phyloP scores from a whole-genome alignment of 768 basidiomycete genomes.

The Collybia sp. region DNA sequence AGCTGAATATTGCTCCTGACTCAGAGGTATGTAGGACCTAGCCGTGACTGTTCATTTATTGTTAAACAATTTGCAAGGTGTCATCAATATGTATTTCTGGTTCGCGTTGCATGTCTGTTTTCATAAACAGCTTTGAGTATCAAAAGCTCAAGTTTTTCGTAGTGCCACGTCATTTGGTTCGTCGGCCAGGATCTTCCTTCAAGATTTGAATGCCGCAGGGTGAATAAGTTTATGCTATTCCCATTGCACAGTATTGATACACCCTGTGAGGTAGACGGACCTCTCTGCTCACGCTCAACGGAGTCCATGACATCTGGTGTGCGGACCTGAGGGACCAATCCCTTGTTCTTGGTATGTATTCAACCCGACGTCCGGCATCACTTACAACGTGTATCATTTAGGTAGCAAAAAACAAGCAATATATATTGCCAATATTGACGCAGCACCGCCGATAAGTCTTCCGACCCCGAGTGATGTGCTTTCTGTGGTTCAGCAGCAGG shows the following conservation, averaged over 20 bases:
- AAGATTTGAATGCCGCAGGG: conserved; percentile 36
- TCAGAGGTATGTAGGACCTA: conserved; percentile 21
- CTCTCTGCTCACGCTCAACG: conserved; percentile 29
- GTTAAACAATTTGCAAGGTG: conserved; percentile 24
- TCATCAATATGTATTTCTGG: conserved; percentile 47
- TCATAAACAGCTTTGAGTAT: not conserved
- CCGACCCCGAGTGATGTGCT: conserved; percentile 62
- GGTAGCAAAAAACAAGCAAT: conserved; percentile 52
- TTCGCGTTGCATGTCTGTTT: conserved; percentile 43
- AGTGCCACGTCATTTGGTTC: conserved; percentile 59
- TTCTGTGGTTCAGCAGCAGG: conserved; percentile 48
- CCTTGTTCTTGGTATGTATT: conserved; percentile 46
- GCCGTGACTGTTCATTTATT: no score
- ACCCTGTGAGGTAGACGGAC: no score
- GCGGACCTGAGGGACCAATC: conserved; percentile 43
- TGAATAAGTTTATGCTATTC: conserved; percentile 10
- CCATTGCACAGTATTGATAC: conserved; percentile 7
- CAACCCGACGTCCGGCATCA: not conserved
- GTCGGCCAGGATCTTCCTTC: conserved; percentile 42
- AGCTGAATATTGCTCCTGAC: conserved; percentile 35
- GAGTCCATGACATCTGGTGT: conserved; percentile 52
- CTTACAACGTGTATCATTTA: conserved; percentile 16
- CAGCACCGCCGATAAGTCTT: conserved; percentile 28
- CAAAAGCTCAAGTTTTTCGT: conserved; percentile 5
- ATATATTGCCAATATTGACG: conserved; percentile 46